Base-by-base conservation (phyloP, 345 rosid genomes). In the Acer saccharum region DNA sequence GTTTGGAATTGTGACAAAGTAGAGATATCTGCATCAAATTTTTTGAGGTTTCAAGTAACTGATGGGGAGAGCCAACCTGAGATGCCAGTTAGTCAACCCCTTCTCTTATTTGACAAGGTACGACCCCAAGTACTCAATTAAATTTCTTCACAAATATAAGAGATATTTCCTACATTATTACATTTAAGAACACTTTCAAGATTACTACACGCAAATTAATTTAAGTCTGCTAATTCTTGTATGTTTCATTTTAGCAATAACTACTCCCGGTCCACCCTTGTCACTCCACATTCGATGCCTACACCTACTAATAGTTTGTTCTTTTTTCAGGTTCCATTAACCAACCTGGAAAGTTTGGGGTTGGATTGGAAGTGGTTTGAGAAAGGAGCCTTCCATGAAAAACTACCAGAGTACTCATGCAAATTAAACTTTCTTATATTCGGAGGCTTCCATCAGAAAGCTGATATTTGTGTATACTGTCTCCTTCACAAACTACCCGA, bases 51-150 rank as follows among this genome's bases (percentile, higher is more conserved):
- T 54, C 58, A 54, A 54, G 58, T 14, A 7, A 54, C 7, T 1
- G 7, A 54, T 1, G n/a, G 3, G 20, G 21, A 41, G n/a, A 35
- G 52, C 48, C 75, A 18, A 72, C 65, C 2, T 2, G 68, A 18
- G 4, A 14, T 25, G 18, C 61, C 27, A 8, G 0, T 20, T 0
- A 17, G 8, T 9, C 69, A 29, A 12, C 27, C 61, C 21, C 57
- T 63, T 2, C 48, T 74, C 7, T 11, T 18, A 6, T 6, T 74
- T 16, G 69, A 44, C 17, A 57, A 72, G 75, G 75, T 71, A 54
- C 9, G 74, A 11, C 3, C 14, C 50, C n/a, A 52, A 10, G 27
- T 68, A 10, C 6, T 52, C 16, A n/a, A 60, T 21, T 12, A 60
- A 4, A 7, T 21, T 60, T 18, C 25, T 60, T 10, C 21, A 60